Base-by-base conservation (phyloP, 805 yeast species). In the Torulaspora franciscae region DNA sequence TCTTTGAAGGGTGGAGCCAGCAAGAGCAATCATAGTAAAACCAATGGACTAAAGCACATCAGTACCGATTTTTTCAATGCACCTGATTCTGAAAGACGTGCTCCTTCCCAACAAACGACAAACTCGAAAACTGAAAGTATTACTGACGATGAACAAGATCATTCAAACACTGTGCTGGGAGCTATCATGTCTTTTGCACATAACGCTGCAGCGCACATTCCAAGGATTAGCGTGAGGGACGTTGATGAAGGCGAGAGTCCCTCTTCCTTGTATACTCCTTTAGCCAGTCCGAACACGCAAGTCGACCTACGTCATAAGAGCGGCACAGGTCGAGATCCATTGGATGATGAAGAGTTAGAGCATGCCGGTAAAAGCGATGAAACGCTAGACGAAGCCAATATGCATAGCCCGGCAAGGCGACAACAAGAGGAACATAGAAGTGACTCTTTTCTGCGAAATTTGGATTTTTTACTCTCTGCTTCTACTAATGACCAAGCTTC, bases 111-210 rank as follows among this genome's bases (percentile, higher is more conserved):
- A 25, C 36, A 27, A 13, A 24, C 47, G 14, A n/a, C 40, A n/a
- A 32, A 40, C 9, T 41, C 44, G 19, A 25, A 40, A 9, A 11
- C 22, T 6, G 30, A 25, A 15, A 33, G 33, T 10, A 39, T 29
- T 8, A 28, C 45, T 2, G 44, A 35, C 6, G 42, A 43, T 15
- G 43, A 37, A 10, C 40, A 23, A 32, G 45, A 37, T 7, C 41
- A 52, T 9, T 43, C 52, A 2, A 46, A 50, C 37, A 76, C 79
- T 2, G 50, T 76, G 10, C 52, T 76, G 1, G 70, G 76, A 1
- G 59, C 78, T 1, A 55, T 76, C 15, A 47, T 76, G 33, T 65
- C 70, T 13, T 75, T 73, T 9, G 79, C 79, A 4, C 77, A 73
- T 47, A 71, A 64, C 43, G 78, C 76, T 2, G 74, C 74, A 2